phyloP scores from a whole-genome alignment of 2,329 filamentous ascomycete genomes.

The Claviceps fusiformis region DNA sequence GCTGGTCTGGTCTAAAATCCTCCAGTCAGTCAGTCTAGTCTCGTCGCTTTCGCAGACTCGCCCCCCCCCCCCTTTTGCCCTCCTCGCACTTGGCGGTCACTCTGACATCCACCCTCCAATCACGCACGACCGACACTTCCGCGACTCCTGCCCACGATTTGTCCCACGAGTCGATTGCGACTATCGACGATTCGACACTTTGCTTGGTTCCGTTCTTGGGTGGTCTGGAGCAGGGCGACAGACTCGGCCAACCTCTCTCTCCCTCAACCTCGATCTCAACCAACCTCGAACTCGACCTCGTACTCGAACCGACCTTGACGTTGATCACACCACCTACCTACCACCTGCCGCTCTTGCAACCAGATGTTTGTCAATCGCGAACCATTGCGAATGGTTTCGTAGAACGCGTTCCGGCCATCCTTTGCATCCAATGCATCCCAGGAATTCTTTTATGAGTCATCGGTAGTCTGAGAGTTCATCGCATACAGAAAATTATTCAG shows the following conservation, averaged over 20 bases:
- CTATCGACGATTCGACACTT: not conserved
- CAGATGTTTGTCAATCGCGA: not conserved
- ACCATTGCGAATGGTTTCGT: not conserved
- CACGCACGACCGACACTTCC: not conserved
- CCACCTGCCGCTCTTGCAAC: not conserved
- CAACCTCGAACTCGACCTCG: not conserved
- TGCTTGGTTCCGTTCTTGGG: not conserved
- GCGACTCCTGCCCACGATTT: not conserved
- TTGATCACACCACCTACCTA: not conserved
- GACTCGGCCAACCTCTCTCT: not conserved
- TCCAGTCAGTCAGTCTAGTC: not conserved
- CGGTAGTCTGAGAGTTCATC: not conserved
- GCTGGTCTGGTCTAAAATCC: too few species aligned
- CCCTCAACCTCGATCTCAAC: too few species aligned
- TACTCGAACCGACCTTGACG: not conserved
- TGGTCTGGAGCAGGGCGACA: not conserved
- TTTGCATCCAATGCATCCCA: conserved; percentile 2
- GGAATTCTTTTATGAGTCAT: not conserved
- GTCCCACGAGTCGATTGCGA: not conserved
- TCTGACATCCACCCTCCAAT: not conserved
- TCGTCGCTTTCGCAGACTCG: not conserved
- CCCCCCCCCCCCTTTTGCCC: not conserved
- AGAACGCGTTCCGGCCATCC: not conserved
- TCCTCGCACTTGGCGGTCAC: not conserved
- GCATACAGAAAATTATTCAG: not conserved